A percentile compares a stretch with the other conserved stretches of the same genome.
Evolutionary conservation across 768 basidiomycete species (phyloP).

Genomic region (Lactifluus rugatus): DNA sequence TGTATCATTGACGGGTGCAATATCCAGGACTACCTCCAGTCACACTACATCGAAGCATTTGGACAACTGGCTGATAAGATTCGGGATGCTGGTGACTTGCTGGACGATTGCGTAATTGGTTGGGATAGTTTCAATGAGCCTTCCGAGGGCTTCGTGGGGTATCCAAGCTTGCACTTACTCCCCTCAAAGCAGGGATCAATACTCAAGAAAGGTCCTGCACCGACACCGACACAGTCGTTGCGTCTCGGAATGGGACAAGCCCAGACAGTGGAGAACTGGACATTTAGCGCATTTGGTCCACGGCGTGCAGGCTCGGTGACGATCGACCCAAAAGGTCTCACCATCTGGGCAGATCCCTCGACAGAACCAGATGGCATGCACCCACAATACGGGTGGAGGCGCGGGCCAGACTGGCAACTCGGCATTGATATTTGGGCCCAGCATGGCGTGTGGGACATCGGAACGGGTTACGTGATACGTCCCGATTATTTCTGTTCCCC

Average conservation of each 20-base stretch:
- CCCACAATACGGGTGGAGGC: conserved; percentile 75
- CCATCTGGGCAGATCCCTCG: conserved; percentile 62
- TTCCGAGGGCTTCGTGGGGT: conserved; percentile 69
- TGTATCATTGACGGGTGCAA: conserved; percentile 87
- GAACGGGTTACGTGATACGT: conserved; percentile 52
- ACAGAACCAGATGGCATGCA: conserved; percentile 44
- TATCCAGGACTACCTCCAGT: conserved; percentile 82
- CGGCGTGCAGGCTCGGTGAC: conserved; percentile 60
- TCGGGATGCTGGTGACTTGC: conserved; percentile 57
- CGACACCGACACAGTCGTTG: conserved; percentile 77
- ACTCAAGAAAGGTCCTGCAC: conserved; percentile 79
- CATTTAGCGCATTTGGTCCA: conserved; percentile 74
- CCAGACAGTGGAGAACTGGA: conserved; percentile 74
- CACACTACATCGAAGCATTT: conserved; percentile 67
- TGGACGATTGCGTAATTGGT: conserved; percentile 85
- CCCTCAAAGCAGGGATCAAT: conserved; percentile 60
- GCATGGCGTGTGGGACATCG: conserved; percentile 83
- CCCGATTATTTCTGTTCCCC: conserved; percentile 67
- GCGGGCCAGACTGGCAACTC: conserved; percentile 59
- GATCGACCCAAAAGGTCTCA: conserved; percentile 75
- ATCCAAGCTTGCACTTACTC: conserved; percentile 55
- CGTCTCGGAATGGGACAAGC: conserved; percentile 81
- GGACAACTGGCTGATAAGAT: conserved; percentile 70
- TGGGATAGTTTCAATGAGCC: conserved; percentile 99
- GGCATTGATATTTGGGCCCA: conserved; percentile 81